Evolutionary conservation across 140 eudicot genomes (phyloP).

Genomic region (Oenanthe javanica): DNA sequence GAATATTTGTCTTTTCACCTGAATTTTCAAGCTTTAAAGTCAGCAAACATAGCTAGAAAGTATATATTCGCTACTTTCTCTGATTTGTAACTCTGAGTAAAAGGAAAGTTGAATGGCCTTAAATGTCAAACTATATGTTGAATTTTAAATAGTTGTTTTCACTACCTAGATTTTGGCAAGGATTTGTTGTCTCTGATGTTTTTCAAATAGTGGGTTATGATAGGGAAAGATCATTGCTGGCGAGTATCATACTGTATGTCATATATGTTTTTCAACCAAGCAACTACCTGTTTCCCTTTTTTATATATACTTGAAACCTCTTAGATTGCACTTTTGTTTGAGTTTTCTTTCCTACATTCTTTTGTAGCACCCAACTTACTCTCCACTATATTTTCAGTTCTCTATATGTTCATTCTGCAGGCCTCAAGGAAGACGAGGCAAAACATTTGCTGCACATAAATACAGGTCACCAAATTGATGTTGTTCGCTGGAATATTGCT

Average conservation of each 20-base stretch:
- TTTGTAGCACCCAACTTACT: neutral
- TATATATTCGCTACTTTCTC: too few species aligned
- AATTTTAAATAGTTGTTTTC: neutral
- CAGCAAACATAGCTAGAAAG: too few species aligned
- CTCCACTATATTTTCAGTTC: neutral
- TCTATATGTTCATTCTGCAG: conserved; percentile 10
- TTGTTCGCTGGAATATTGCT: conserved; percentile 79
- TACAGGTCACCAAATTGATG: conserved; percentile 32
- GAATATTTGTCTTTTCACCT: too few species aligned
- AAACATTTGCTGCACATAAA: conserved; percentile 69
- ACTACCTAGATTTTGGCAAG: neutral
- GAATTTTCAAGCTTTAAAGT: too few species aligned
- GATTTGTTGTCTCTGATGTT: neutral
- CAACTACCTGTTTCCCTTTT: neutral
- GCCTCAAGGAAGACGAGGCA: conserved; percentile 49
- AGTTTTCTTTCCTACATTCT: neutral
- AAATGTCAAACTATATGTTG: neutral
- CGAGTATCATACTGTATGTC: neutral
- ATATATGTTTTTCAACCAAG: neutral
- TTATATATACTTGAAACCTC: neutral
- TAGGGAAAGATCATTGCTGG: neutral
- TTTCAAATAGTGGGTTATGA: neutral
- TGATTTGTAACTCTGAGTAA: too few species aligned
- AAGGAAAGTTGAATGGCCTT: too few species aligned
- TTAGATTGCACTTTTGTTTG: neutral